phyloP scores from a whole-genome alignment of 2,329 filamentous ascomycete species.

The Arthrobotrys pseudoclavata region DNA sequence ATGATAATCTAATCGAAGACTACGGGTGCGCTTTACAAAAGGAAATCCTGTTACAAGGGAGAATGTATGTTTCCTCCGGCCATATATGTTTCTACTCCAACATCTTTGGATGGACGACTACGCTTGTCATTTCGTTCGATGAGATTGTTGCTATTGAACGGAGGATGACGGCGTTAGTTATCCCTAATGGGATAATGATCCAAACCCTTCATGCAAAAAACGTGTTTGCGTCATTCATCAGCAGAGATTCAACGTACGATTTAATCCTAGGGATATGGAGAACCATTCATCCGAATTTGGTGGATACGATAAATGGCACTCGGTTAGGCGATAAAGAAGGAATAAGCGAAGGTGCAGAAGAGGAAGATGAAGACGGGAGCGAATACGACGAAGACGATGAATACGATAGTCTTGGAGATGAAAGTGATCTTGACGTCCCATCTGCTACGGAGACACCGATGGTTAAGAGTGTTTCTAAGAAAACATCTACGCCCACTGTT shows the following conservation, averaged over 20 bases:
- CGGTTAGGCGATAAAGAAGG: slow-evolving; percentile 77
- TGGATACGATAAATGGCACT: slow-evolving; percentile 78
- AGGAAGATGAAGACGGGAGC: slow-evolving; percentile 75
- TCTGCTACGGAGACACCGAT: slow-evolving; percentile 67
- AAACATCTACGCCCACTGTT: slow-evolving; percentile 74
- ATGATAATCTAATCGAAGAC: slow-evolving; percentile 98
- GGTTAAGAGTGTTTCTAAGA: slow-evolving; percentile 74
- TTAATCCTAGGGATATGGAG: slow-evolving; percentile 99
- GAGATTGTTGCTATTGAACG: slow-evolving; percentile 98
- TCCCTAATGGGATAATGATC: slow-evolving; percentile 97
- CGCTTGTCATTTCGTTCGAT: slow-evolving; percentile 96
- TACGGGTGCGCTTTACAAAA: slow-evolving; percentile 96
- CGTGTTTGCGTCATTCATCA: slow-evolving; percentile 94
- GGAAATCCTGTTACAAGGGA: slow-evolving; percentile 93
- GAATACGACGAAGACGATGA: slow-evolving; percentile 73
- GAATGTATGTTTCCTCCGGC: slow-evolving; percentile 95
- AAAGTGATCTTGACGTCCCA: slow-evolving; percentile 71
- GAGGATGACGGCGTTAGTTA: slow-evolving; percentile 92
- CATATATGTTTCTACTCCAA: slow-evolving; percentile 99
- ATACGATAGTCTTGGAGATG: slow-evolving; percentile 70
- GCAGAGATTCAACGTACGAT: slow-evolving; percentile 95
- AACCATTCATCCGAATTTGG: slow-evolving; percentile 88
- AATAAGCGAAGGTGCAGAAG: slow-evolving; percentile 77
- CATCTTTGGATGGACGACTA: slow-evolving; percentile 97
- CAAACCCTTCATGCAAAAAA: slow-evolving; percentile 95